phyloP scores from a whole-genome alignment of 352 stramenopile genomes.

The Phytophthora sp. region DNA sequence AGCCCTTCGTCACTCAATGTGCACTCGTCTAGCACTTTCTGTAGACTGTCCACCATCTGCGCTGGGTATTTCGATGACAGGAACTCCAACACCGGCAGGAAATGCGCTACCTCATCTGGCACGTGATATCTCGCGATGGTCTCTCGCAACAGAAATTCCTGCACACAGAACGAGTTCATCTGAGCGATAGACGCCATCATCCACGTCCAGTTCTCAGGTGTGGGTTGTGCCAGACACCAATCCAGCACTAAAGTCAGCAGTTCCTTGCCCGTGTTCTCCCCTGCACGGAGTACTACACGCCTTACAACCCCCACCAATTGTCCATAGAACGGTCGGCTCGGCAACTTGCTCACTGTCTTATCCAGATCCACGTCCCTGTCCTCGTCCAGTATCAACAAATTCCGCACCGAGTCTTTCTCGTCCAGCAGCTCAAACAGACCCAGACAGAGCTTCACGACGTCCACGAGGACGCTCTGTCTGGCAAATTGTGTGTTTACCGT shows the following conservation, averaged over 20 bases:
- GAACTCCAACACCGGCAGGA: slow-evolving; percentile 51
- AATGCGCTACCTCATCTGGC: slow-evolving; percentile 1
- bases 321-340: slow-evolving; percentile 52
- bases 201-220: slow-evolving; percentile 56
- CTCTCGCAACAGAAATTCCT: slow-evolving; percentile 57
- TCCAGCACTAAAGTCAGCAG: slow-evolving; percentile 52
- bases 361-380: slow-evolving; percentile 37
- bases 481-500: slow-evolving; percentile 46
- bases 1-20: too few species aligned
- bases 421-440: slow-evolving; percentile 47
- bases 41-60: slow-evolving; percentile 59
- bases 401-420: slow-evolving; percentile 46
- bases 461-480: slow-evolving; percentile 34
- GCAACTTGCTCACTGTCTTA: slow-evolving; percentile 43
- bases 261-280: slow-evolving; percentile 18
- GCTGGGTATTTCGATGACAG: slow-evolving; percentile 43
- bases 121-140: slow-evolving; percentile 27
- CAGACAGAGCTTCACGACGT: slow-evolving; percentile 56
- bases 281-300: slow-evolving; percentile 42
- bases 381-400: slow-evolving; percentile 23
- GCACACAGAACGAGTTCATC: slow-evolving; percentile 48
- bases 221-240: slow-evolving; percentile 44
- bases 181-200: slow-evolving; percentile 51
- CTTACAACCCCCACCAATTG: slow-evolving; percentile 50
- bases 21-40: too few species aligned